Evolutionary conservation across 148 eudicot genomes (phyloP).

Genomic region (Rhododendron henanense): DNA sequence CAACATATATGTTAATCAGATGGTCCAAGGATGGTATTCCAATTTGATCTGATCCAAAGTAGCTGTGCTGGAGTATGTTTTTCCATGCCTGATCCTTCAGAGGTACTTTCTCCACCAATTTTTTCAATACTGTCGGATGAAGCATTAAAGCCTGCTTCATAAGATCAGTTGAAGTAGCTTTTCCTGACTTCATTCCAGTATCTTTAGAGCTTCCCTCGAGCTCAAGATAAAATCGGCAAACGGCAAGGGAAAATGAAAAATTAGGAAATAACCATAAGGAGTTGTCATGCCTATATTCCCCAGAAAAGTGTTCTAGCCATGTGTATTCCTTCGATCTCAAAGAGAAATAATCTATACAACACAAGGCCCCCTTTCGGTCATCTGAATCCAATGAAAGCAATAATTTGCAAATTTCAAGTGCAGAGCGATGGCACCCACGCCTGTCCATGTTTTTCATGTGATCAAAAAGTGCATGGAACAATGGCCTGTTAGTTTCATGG

Average conservation of each 20-base stretch:
- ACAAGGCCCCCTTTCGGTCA: conserved; percentile 83
- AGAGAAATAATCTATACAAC: conserved; percentile 79
- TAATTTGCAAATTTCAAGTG: conserved; percentile 86
- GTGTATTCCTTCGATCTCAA: conserved; percentile 81
- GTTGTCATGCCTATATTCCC: conserved; percentile 60
- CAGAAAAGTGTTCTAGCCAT: conserved; percentile 81
- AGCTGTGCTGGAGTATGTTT: conserved; percentile 41
- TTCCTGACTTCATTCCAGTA: conserved; percentile 25
- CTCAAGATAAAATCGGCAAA: conserved; percentile 81
- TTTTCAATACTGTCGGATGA: conserved; percentile 77
- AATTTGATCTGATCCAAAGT: conserved; percentile 55
- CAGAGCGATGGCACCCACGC: conserved; percentile 96
- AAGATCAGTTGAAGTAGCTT: conserved; percentile 61
- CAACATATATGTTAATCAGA: conserved; percentile 76
- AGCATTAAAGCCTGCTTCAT: conserved; percentile 97
- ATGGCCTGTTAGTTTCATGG: conserved; percentile 68
- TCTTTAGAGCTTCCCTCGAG: conserved; percentile 23
- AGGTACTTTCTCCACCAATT: conserved; percentile 81
- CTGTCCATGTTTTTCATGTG: conserved; percentile 93
- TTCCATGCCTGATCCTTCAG: conserved; percentile 75
- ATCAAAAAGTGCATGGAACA: conserved; percentile 60
- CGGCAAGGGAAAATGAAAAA: conserved; percentile 84
- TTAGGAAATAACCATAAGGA: conserved; percentile 89
- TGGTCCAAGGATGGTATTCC: conserved; percentile 81
- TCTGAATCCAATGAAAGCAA: conserved; percentile 84